These are phyloP conservation scores for Drechslerella stenobrocha DNA, from an alignment of 2,329 filamentous ascomycete species.

Conservation along the genomic window DNA sequence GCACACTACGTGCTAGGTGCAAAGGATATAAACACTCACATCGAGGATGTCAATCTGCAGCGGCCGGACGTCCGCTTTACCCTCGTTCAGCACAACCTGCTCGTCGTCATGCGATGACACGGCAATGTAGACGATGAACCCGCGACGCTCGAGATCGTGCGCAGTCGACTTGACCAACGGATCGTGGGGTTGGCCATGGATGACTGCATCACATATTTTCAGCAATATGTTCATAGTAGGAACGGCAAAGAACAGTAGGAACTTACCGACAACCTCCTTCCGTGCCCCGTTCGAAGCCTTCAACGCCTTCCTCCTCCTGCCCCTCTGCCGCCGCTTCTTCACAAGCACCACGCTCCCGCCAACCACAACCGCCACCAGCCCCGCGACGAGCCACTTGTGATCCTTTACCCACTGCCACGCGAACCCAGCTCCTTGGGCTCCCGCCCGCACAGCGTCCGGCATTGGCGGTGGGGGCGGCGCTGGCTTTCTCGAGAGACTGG, in stretches of 20 bases:
- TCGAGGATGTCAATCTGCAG: conserved; percentile 81
- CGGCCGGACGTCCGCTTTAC: conserved; percentile 69
- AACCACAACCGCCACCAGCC: conserved; percentile 17
- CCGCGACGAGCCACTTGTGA: conserved; percentile 22
- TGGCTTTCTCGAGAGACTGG: neutral
- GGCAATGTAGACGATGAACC: conserved; percentile 90
- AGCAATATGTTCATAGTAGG: no score
- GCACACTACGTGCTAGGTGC: conserved; percentile 25
- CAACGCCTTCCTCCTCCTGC: conserved; percentile 72
- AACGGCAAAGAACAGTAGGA: no score
- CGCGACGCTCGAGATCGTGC: conserved; percentile 82
- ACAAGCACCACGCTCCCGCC: conserved; percentile 60
- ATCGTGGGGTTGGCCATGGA: conserved; percentile 84
- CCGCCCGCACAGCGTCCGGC: neutral
- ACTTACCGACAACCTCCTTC: conserved; percentile 72
- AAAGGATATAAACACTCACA: conserved; percentile 59
- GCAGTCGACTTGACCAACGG: conserved; percentile 81
- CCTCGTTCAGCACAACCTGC: conserved; percentile 71
- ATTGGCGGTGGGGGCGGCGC: conserved; percentile 24
- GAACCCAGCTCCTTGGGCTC: neutral
- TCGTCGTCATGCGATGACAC: conserved; percentile 86
- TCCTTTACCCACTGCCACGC: conserved; percentile 32
- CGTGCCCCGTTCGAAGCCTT: conserved; percentile 80
- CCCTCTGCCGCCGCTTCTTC: conserved; percentile 64
- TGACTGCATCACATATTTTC: conserved; percentile 61